Base-by-base conservation (phyloP, 345 rosid genomes). In the Toxicodendron radicans region DNA sequence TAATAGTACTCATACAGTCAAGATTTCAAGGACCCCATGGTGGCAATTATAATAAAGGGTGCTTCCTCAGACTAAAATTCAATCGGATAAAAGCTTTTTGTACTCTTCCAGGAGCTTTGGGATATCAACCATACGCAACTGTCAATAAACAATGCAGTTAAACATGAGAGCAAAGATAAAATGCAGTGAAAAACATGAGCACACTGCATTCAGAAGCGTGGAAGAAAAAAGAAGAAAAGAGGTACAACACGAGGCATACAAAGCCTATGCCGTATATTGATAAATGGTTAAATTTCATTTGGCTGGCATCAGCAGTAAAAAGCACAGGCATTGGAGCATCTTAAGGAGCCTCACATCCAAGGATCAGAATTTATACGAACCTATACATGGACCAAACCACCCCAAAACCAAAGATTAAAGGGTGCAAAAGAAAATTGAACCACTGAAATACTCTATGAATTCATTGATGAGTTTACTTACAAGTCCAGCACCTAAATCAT, bases 51-150 rank as follows among this genome's bases (percentile, higher is more conserved):
- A 49, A 49, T 33, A 68, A 52, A 38, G 57, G 24, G 52, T 70
- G 73, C 46, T 73, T 46, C 38, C 62, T 32, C 66, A 66, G 10
- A 57, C 12, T 53, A 72, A 33, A 70, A 74, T 73, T 88, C 71
- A 82, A 65, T 79, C 81, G 12, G 73, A 69, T 64, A 79, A 32
- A 73, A 90, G 85, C 77, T 85, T 79, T 77, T 78, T 89, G 83
- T 91, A 93, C 78, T 91, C 98, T 59, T 79, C 88, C 77, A 93
- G 86, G 66, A 95, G 88, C 83, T 85, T 88, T 10, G 99, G 82
- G 33, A 93, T 83, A 69, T 91, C 97, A 79, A 86, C 87, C 81
- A 95, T 87, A 33, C 91, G 91, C 80, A 95, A 77, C 96, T 94
- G 91, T 59, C 74, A 84, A 75, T 21, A 64, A 68, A 71, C 62